Evolutionary conservation across 2,329 filamentous ascomycete genomes (phyloP).

Genomic region (Neoarthrinium moseri): DNA sequence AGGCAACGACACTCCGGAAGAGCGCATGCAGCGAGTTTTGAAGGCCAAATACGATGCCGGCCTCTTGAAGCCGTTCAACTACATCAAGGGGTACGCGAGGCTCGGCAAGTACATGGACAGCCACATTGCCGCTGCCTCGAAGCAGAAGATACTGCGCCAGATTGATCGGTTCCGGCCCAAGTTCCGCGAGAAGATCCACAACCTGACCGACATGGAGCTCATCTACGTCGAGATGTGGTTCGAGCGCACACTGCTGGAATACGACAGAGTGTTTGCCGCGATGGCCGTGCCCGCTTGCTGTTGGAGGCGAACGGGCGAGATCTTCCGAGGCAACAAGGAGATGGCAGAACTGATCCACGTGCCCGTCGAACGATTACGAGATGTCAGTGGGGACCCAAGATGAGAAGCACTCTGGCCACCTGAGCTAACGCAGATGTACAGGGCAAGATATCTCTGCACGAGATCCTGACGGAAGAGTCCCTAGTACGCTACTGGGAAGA

Average conservation of each 20-base stretch:
- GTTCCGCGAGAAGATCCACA: slow-evolving; percentile 92
- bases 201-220: slow-evolving; percentile 88
- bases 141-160: slow-evolving; percentile 88
- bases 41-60: slow-evolving; percentile 96
- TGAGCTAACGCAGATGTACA: slow-evolving; percentile 33
- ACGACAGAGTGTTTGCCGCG: slow-evolving; percentile 95
- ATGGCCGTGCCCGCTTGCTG: slow-evolving; percentile 99
- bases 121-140: slow-evolving; percentile 77
- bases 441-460: slow-evolving; percentile 93
- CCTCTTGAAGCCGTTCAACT: slow-evolving; percentile 94
- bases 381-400: slow-evolving; percentile 58
- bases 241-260: slow-evolving; percentile 93
- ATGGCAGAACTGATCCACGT: slow-evolving; percentile 97
- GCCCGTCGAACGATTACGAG: slow-evolving; percentile 84
- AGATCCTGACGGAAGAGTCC: slow-evolving; percentile 92
- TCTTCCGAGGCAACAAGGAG: slow-evolving; percentile 95
- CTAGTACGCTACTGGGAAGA: slow-evolving; percentile 99
- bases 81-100: slow-evolving; percentile 91
- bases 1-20: slow-evolving; percentile 80
- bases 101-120: slow-evolving; percentile 89
- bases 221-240: slow-evolving; percentile 99
- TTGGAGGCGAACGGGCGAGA: slow-evolving; percentile 95
- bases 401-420: background rate
- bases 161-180: slow-evolving; percentile 92
- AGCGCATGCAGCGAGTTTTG: slow-evolving; percentile 91